Conservation (phyloP, 495 filamentous ascomycete genomes). For the Podospora australis region DNA sequence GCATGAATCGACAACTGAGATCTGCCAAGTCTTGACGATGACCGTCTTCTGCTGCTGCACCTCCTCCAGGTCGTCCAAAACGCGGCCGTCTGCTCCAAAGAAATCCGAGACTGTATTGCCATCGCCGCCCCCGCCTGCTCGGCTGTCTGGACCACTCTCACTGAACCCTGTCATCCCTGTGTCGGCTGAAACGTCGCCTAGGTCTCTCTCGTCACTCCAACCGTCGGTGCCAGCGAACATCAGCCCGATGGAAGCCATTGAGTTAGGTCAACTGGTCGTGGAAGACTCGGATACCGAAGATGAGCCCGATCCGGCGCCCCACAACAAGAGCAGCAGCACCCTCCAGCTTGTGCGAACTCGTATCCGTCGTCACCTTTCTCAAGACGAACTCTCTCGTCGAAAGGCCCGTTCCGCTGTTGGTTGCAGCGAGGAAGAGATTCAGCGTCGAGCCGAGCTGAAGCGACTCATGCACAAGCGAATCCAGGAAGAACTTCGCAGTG, state of each 20-base stretch:
- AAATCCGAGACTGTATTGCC: constrained; percentile 11
- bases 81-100: constrained; percentile 17
- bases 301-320: constrained; percentile 16
- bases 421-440: constrained; percentile 41
- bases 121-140: constrained; percentile 16
- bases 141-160: constrained; percentile 19
- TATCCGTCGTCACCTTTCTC: constrained; percentile 42
- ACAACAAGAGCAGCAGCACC: constrained; percentile 29
- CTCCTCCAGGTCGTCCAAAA: constrained; percentile 24
- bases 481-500: constrained; percentile 44
- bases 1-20: not conserved
- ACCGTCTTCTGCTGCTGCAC: constrained; percentile 36
- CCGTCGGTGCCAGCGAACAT: constrained; percentile 4
- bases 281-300: constrained; percentile 40
- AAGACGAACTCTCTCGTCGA: constrained; percentile 32
- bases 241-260: constrained; percentile 14
- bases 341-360: constrained; percentile 34
- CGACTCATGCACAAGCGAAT: constrained; percentile 46
- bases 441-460: constrained; percentile 45
- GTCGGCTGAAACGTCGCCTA: constrained; percentile 1
- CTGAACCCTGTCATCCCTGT: constrained; percentile 14
- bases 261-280: constrained; percentile 28
- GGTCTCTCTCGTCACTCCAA: constrained; percentile 10
- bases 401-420: constrained; percentile 36
- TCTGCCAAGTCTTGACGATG: constrained; percentile 23